phyloP scores from a whole-genome alignment of 768 basidiomycete species.

The Pleurotus eryngii region DNA sequence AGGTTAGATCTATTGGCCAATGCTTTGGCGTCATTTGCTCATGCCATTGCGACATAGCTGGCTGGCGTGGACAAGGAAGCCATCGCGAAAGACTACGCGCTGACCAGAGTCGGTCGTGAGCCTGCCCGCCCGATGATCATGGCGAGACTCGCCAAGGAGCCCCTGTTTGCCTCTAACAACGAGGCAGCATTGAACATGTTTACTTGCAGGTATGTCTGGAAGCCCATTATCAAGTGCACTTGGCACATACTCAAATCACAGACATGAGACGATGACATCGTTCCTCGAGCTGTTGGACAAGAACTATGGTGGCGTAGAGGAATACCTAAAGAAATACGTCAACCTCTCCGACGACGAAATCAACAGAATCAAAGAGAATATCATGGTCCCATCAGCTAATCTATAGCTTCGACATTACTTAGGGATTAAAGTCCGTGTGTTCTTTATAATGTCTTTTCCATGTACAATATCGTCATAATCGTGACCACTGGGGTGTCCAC shows the following conservation, averaged over 20 bases:
- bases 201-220: conserved; percentile 57
- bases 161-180: conserved; percentile 68
- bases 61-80: conserved; percentile 64
- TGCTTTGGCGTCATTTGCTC: not conserved
- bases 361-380: conserved; percentile 50
- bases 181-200: conserved; percentile 84
- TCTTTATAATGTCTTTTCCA: not conserved
- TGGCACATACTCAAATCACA: conserved; percentile 20
- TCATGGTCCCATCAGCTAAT: conserved; percentile 35
- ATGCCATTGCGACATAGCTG: conserved; percentile 41
- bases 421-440: not conserved
- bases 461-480: conserved; percentile 1
- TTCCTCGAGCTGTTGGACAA: conserved; percentile 59
- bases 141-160: conserved; percentile 63
- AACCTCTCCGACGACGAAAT: conserved; percentile 65
- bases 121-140: conserved; percentile 72
- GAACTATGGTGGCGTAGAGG: conserved; percentile 67
- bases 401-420: conserved; percentile 12
- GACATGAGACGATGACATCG: conserved; percentile 74
- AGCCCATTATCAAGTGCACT: not conserved
- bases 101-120: conserved; percentile 78
- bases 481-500: not conserved
- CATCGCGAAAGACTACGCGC: conserved; percentile 71
- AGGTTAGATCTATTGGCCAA: conserved; percentile 36
- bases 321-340: conserved; percentile 54